These are phyloP conservation scores for Alloteropsis angusta DNA, from an alignment of 202 grass and related monocot species.

Conservation along the genomic window DNA sequence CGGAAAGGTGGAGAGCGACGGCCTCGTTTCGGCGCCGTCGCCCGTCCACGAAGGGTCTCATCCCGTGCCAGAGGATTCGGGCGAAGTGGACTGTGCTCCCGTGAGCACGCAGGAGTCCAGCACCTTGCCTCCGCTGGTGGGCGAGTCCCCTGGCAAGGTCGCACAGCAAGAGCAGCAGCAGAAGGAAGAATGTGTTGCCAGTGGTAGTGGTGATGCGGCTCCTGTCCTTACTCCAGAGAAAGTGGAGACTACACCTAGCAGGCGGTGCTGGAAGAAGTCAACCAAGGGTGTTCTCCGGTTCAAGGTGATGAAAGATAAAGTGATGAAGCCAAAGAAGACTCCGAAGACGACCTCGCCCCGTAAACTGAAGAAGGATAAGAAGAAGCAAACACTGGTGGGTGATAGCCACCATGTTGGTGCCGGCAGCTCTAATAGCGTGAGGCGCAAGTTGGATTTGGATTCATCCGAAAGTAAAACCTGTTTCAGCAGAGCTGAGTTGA, in stretches of 20 bases:
- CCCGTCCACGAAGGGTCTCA: neutral
- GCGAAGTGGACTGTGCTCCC: neutral
- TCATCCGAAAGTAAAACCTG: neutral
- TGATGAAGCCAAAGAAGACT: neutral
- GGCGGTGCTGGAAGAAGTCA: constrained; percentile 31
- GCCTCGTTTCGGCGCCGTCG: neutral
- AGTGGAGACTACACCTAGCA: constrained; percentile 2
- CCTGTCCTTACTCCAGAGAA: constrained; percentile 15
- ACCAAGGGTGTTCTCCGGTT: constrained; percentile 25
- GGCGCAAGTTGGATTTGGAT: constrained; percentile 34
- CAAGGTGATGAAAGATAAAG: constrained; percentile 35
- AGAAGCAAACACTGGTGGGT: neutral
- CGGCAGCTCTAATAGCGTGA: neutral
- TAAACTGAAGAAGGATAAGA: neutral
- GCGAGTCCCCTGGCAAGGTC: neutral
- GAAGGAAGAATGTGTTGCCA: neutral
- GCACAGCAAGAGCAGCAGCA: constrained; percentile 6
- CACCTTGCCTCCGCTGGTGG: neutral
- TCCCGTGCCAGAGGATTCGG: neutral
- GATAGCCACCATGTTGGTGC: neutral
- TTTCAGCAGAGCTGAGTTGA: constrained; percentile 24
- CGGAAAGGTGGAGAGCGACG: neutral
- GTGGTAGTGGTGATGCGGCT: neutral
- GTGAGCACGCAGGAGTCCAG: constrained; percentile 11
- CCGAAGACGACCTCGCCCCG: neutral